Conservation (phyloP, 208 protist species). For the Trypanosoma theileri region DNA sequence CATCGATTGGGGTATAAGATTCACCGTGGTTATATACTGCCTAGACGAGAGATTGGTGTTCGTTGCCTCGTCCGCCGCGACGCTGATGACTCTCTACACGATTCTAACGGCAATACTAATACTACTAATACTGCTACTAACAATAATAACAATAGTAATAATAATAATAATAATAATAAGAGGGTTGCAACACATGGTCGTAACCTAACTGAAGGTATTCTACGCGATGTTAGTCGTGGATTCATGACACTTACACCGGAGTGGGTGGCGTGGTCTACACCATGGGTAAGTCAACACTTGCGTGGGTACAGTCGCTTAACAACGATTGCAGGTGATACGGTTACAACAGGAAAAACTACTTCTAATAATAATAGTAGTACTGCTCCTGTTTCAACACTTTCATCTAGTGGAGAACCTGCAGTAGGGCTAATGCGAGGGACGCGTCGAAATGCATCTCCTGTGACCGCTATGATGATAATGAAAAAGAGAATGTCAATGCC, state of each 20-base stretch:
- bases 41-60: conserved; percentile 56
- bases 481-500: background rate
- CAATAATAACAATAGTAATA: conserved; percentile 3
- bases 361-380: background rate
- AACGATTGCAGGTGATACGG: background rate
- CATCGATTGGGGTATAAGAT: conserved; percentile 77
- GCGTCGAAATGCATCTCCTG: conserved; percentile 27
- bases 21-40: conserved; percentile 45
- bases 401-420: conserved; percentile 8
- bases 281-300: conserved; percentile 65
- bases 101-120: conserved; percentile 10
- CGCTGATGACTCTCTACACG: conserved; percentile 11
- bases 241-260: conserved; percentile 63
- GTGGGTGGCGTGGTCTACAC: conserved; percentile 81
- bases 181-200: conserved; percentile 3
- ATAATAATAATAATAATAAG: conserved; percentile 2
- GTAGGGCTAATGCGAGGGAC: conserved; percentile 19
- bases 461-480: background rate
- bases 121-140: background rate
- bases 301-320: conserved; percentile 33
- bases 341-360: background rate
- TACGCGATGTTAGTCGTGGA: conserved; percentile 41
- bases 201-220: conserved; percentile 39
- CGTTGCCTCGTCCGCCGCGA: conserved; percentile 28
- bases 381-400: background rate